Conservation (phyloP, 441 rosid genomes). For the Adansonia grandidieri region DNA sequence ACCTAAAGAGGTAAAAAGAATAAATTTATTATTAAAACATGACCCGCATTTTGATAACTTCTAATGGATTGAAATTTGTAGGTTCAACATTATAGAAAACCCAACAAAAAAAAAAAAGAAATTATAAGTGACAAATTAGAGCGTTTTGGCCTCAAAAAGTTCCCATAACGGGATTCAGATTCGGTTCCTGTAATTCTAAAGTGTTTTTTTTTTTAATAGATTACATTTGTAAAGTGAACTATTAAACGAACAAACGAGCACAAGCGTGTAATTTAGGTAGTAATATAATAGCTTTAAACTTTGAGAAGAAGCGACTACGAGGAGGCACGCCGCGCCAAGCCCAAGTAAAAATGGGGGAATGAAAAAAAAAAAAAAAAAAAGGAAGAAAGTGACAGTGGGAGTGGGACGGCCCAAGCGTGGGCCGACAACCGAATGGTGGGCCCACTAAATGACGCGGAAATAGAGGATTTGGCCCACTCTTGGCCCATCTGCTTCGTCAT, state of each 20-base stretch:
- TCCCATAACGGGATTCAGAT: neutral
- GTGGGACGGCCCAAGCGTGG: slow-evolving; percentile 53
- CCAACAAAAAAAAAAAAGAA: neutral
- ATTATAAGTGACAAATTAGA: neutral
- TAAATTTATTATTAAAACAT: neutral
- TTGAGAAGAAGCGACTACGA: neutral
- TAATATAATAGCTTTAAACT: neutral
- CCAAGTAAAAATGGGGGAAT: slow-evolving; percentile 35
- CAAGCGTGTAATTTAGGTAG: neutral
- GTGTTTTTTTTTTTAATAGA: neutral
- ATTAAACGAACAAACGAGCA: neutral
- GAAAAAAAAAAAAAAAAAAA: neutral
- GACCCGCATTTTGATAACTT: neutral
- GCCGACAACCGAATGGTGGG: slow-evolving; percentile 55
- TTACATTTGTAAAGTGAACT: neutral
- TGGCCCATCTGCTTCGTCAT: slow-evolving; percentile 23
- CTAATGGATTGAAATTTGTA: no score
- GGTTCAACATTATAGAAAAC: neutral
- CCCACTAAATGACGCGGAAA: slow-evolving; percentile 47
- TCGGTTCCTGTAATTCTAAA: neutral
- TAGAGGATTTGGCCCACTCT: slow-evolving; percentile 40
- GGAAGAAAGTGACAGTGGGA: slow-evolving; percentile 11
- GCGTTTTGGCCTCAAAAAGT: neutral
- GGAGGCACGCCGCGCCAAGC: slow-evolving; percentile 42
- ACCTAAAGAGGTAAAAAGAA: neutral